Conservation (phyloP, 768 basidiomycete species). For the Pleurotus tuoliensis region DNA sequence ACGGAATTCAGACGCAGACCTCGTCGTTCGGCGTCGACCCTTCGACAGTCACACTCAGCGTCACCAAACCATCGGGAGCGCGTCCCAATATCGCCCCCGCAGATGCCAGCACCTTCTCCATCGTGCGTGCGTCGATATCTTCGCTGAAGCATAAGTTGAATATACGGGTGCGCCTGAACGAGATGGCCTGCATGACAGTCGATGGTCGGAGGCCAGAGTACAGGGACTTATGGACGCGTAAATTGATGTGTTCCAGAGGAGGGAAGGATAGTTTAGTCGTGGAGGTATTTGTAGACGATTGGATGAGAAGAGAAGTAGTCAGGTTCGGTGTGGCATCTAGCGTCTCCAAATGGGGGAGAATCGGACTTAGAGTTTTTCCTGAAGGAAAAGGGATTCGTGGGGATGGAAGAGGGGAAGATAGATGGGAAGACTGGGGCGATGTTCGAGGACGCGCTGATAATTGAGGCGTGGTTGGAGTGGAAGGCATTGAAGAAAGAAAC, state of each 20-base stretch:
- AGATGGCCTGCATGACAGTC: slow-evolving; percentile 30
- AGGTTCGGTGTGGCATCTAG: slow-evolving; percentile 1
- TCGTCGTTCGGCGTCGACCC: slow-evolving; percentile 29
- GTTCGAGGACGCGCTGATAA: slow-evolving; percentile 10
- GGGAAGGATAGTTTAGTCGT: not conserved
- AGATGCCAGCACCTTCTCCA: slow-evolving; percentile 42
- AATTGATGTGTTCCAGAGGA: slow-evolving; percentile 6
- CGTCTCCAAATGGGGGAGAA: not conserved
- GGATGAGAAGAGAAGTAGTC: slow-evolving; percentile 2
- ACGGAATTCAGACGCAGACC: not conserved
- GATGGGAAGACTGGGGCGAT: slow-evolving; percentile 11
- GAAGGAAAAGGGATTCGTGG: slow-evolving; percentile 2
- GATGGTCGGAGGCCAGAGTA: slow-evolving; percentile 43
- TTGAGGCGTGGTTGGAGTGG: not conserved
- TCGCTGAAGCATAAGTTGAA: slow-evolving; percentile 34
- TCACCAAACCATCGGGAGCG: slow-evolving; percentile 17
- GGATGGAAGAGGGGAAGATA: slow-evolving; percentile 10
- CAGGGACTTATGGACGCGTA: slow-evolving; percentile 36
- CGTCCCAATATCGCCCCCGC: slow-evolving; percentile 31
- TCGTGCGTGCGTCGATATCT: slow-evolving; percentile 38
- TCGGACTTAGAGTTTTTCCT: not conserved
- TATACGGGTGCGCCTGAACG: slow-evolving; percentile 23
- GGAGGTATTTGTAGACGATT: not conserved
- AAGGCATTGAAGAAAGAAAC: slow-evolving; percentile 4
- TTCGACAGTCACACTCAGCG: slow-evolving; percentile 19